These are phyloP conservation scores for Podosphaera fusca DNA, from an alignment of 2,329 filamentous ascomycete genomes.

Conservation along the genomic window DNA sequence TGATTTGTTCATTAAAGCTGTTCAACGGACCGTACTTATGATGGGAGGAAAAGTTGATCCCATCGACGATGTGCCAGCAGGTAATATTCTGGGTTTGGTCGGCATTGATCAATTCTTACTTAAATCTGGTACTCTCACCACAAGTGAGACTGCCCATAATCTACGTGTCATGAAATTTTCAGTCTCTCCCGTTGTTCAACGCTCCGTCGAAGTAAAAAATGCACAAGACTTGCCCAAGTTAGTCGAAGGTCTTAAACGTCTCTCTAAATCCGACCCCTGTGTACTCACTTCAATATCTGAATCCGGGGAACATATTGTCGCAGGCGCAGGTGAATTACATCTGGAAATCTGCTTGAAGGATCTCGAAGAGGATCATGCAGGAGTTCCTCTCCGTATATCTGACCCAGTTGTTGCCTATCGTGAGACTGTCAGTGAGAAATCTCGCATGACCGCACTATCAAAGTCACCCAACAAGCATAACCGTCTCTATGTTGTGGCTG, in stretches of 20 bases:
- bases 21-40: slow-evolving; percentile 99
- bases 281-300: slow-evolving; percentile 74
- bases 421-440: slow-evolving; percentile 71
- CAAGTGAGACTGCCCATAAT: slow-evolving; percentile 94
- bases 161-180: slow-evolving; percentile 99
- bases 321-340: slow-evolving; percentile 97
- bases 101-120: slow-evolving; percentile 99
- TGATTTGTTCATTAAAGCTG: slow-evolving; percentile 96
- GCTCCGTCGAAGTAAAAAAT: slow-evolving; percentile 99
- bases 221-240: slow-evolving; percentile 98
- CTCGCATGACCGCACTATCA: slow-evolving; percentile 88
- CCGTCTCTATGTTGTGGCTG: slow-evolving; percentile 89
- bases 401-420: slow-evolving; percentile 97
- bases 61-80: slow-evolving; percentile 94
- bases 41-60: slow-evolving; percentile 99
- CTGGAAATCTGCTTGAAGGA: slow-evolving; percentile 99
- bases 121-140: slow-evolving; percentile 99
- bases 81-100: slow-evolving; percentile 99
- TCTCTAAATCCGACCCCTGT: slow-evolving; percentile 99
- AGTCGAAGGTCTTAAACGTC: slow-evolving; percentile 99
- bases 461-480: slow-evolving; percentile 99
- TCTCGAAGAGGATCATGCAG: slow-evolving; percentile 97
- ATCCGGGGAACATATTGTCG: slow-evolving; percentile 96
- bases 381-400: slow-evolving; percentile 91
- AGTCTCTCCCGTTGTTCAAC: slow-evolving; percentile 94